Conservation (phyloP, 305 asterid genomes). For the Rubia tinctorum region DNA sequence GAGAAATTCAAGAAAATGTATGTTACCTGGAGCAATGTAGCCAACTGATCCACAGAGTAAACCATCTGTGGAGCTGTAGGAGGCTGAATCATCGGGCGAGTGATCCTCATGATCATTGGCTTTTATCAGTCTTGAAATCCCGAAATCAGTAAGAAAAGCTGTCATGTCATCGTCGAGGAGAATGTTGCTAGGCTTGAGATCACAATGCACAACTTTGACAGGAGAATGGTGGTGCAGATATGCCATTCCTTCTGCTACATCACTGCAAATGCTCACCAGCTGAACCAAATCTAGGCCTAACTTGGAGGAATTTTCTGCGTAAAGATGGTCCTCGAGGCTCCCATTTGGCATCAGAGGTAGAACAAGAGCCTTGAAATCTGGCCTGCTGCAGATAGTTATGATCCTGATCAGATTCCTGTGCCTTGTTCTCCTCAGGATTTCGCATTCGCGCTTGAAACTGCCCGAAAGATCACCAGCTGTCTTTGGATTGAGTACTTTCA, state of each 20-base stretch:
- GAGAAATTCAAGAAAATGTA: neutral
- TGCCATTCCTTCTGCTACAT: constrained; percentile 81
- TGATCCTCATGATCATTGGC: constrained; percentile 29
- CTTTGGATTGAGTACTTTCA: constrained; percentile 40
- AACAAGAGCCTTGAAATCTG: constrained; percentile 83
- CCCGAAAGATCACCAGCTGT: constrained; percentile 33
- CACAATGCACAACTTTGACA: constrained; percentile 73
- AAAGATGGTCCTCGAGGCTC: constrained; percentile 71
- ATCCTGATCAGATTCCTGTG: constrained; percentile 79
- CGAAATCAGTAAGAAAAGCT: constrained; percentile 80
- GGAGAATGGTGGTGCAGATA: constrained; percentile 84
- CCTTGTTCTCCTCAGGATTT: constrained; percentile 61
- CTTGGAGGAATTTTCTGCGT: constrained; percentile 39
- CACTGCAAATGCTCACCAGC: constrained; percentile 60
- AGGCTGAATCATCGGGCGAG: constrained; percentile 39
- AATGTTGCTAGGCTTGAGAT: constrained; percentile 85
- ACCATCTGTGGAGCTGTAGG: constrained; percentile 64
- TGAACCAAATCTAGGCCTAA: constrained; percentile 41
- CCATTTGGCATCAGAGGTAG: constrained; percentile 83
- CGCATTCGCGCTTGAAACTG: constrained; percentile 79
- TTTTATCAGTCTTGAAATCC: constrained; percentile 58
- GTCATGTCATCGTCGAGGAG: constrained; percentile 71
- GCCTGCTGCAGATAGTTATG: constrained; percentile 69
- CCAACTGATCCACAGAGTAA: constrained; percentile 84
- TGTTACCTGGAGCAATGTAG: constrained; percentile 81